Base-by-base conservation (phyloP, 1,284 basidiomycete genomes). In the Amylostereum areolatum region DNA sequence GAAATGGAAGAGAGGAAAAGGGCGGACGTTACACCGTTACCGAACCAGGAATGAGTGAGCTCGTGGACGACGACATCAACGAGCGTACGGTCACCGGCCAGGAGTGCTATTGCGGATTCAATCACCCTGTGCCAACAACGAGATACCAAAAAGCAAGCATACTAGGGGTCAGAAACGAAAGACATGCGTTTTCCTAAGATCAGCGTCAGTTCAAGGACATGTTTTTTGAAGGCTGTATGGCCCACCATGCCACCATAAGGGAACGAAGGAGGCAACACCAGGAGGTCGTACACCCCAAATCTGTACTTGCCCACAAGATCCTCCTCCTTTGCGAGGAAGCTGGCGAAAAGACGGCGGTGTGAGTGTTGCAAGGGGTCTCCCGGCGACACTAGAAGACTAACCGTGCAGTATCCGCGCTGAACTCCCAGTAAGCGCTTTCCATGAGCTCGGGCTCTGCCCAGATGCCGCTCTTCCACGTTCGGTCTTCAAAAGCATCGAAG, bases 211-310 rank as follows among this genome's bases (percentile, higher is more conserved):
- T 6, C 31, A 33, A 4, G 33, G 44, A 47, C 35, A 42, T 30
- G 57, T 43, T 42, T 18, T 47, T 46, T 6, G 34, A 32, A 43
- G 18, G 18, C 18, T 35, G 41, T 61, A 28, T 9, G 47, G 57
- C 74, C 57, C 56, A 86, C 85, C 91, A 91, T 88, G 56, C 91
- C 90, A 34, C 90, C 89, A 63, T 89, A 97, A 0, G 95, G 95
- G 76, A 97, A 98, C 0, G 89, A 90, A 11, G 92, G 88, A 0
- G 96, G 96, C 6, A 97, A 74, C n/a, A 98, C 88, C 30, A 98
- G 74, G 5, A 95, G 69, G 65, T 97, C 94, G 62, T 94, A 97
- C 3, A 94, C 85, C 2, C 89, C 89, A 70, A 96, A 98, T 44
- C 76, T 74, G 66, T 98, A 99, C 0, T 80, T 73, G 0, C 77